phyloP scores from a whole-genome alignment of 495 filamentous ascomycete species.

The Neurospora hispaniola region DNA sequence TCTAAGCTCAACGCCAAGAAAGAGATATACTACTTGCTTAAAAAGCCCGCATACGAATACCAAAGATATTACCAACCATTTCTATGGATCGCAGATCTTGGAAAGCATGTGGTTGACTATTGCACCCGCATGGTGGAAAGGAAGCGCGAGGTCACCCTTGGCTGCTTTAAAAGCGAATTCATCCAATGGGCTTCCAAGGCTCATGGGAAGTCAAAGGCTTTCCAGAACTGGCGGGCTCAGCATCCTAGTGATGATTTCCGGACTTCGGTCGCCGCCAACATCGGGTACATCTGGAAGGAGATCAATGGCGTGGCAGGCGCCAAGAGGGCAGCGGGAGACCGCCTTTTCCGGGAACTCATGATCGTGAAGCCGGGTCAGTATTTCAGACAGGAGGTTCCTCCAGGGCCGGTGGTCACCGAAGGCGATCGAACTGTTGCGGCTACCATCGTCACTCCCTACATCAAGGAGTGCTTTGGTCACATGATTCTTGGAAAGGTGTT shows the following conservation, averaged over 20 bases:
- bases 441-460: conserved; percentile 60
- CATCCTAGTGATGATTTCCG: conserved; percentile 48
- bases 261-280: conserved; percentile 40
- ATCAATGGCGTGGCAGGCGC: conserved; percentile 26
- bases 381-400: conserved; percentile 6
- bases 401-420: background rate
- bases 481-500: conserved; percentile 47
- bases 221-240: conserved; percentile 39
- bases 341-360: conserved; percentile 34
- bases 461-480: conserved; percentile 51
- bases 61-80: conserved; percentile 47
- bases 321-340: conserved; percentile 19
- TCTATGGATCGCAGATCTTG: conserved; percentile 54
- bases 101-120: conserved; percentile 60
- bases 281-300: conserved; percentile 56
- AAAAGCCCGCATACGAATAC: conserved; percentile 46
- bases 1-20: conserved; percentile 25
- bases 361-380: conserved; percentile 4
- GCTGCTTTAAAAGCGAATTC: conserved; percentile 46
- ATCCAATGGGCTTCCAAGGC: conserved; percentile 36
- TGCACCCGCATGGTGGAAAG: conserved; percentile 23
- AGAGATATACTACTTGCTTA: conserved; percentile 52
- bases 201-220: conserved; percentile 26
- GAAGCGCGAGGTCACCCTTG: conserved; percentile 29
- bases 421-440: conserved; percentile 4